These are phyloP conservation scores for Cryptococcus deneoformans DNA, from an alignment of 1,284 basidiomycete species.

Conservation along the genomic window DNA sequence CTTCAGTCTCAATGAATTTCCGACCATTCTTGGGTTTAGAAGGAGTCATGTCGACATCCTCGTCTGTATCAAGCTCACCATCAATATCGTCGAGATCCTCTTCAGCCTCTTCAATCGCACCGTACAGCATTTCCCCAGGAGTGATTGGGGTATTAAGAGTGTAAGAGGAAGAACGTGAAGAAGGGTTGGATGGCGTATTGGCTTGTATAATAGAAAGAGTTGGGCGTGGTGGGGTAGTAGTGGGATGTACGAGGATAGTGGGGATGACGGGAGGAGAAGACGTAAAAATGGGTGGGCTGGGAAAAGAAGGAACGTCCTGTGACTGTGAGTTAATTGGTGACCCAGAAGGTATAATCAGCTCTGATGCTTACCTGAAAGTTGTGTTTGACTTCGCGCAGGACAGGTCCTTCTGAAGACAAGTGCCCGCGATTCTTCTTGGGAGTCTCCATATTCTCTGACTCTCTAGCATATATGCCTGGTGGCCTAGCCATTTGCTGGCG, in stretches of 20 bases:
- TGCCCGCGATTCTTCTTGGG: neutral
- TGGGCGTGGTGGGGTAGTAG: slow-evolving; percentile 13
- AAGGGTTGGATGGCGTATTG: neutral
- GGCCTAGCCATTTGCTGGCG: slow-evolving; percentile 16
- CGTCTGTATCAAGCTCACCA: too few relatives aligned
- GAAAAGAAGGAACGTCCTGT: neutral
- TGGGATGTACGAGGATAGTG: slow-evolving; percentile 13
- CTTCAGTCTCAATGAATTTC: too few relatives aligned
- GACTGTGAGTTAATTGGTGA: neutral
- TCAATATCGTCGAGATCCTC: neutral
- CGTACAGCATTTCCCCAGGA: slow-evolving; percentile 9
- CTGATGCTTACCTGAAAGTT: neutral
- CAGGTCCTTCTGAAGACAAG: neutral
- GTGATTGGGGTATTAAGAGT: slow-evolving; percentile 10
- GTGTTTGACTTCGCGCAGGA: neutral
- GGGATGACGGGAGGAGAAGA: slow-evolving; percentile 6
- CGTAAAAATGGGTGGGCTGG: neutral
- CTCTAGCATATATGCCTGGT: neutral
- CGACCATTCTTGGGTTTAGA: too few relatives aligned
- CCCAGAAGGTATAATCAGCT: neutral
- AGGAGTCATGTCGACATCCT: too few relatives aligned
- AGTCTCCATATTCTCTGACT: neutral
- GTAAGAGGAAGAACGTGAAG: slow-evolving; percentile 12
- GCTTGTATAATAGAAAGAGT: slow-evolving; percentile 9
- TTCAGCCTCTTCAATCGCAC: slow-evolving; percentile 4